A percentile compares a stretch with the other conserved stretches of the same genome.
Evolutionary conservation across 805 yeast species (phyloP).

Genomic region (Ogataea ganodermae): DNA sequence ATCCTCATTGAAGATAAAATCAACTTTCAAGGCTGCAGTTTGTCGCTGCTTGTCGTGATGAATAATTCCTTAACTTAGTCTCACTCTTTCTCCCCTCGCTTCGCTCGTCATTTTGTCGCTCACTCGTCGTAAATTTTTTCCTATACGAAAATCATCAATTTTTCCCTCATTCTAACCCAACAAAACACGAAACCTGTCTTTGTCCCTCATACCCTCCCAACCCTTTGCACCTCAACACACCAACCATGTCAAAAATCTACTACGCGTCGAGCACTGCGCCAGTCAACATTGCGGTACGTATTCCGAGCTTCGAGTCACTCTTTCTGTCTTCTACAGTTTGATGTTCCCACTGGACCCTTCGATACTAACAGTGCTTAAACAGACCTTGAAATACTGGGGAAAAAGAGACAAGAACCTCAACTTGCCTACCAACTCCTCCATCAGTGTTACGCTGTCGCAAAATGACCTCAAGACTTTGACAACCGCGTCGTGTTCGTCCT

Average conservation of each 20-base stretch:
- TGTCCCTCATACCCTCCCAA: background rate
- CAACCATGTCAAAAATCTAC: constrained; percentile 40
- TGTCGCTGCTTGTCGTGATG: no score
- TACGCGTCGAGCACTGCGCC: constrained; percentile 92
- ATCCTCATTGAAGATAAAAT: no score
- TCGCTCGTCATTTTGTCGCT: background rate
- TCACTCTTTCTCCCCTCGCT: background rate
- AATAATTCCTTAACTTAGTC: no score
- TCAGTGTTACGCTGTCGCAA: constrained; percentile 91
- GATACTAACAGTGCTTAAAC: constrained; percentile 10
- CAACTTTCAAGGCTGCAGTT: no score
- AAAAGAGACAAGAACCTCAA: constrained; percentile 87
- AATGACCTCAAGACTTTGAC: constrained; percentile 89
- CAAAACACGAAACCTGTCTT: background rate
- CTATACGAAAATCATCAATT: background rate
- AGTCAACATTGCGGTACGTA: constrained; percentile 88
- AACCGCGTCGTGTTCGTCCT: constrained; percentile 70
- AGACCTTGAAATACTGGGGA: constrained; percentile 98
- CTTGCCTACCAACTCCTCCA: constrained; percentile 94
- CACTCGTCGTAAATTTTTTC: no score
- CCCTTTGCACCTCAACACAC: no score
- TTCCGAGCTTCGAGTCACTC: background rate
- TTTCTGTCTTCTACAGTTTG: background rate
- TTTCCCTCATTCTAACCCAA: background rate
- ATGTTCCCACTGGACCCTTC: background rate